Conservation (phyloP, 352 stramenopile genomes). For the Plasmopara halstedii region DNA sequence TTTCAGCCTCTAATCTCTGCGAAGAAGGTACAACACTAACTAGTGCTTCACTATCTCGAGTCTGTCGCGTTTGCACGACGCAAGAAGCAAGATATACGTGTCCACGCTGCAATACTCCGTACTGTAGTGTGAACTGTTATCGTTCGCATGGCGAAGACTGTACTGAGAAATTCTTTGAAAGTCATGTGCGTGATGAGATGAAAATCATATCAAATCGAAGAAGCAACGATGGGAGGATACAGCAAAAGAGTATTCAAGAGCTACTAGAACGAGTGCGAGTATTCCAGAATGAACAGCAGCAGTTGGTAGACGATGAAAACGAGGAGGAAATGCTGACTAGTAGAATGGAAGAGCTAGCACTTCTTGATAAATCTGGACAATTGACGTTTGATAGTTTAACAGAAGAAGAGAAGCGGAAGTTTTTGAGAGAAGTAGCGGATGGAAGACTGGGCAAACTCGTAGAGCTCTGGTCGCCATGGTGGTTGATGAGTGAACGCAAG, state of each 20-base stretch:
- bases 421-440: constrained; percentile 55
- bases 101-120: constrained; percentile 70
- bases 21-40: constrained; percentile 4
- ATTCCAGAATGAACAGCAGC: constrained; percentile 45
- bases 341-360: constrained; percentile 39
- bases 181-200: constrained; percentile 53
- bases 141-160: constrained; percentile 55
- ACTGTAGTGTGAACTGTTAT: constrained; percentile 78
- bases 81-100: constrained; percentile 70
- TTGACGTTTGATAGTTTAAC: constrained; percentile 64
- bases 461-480: constrained; percentile 68
- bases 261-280: constrained; percentile 44
- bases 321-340: constrained; percentile 28
- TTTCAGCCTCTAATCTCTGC: neutral
- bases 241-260: constrained; percentile 32
- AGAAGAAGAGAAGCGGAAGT: constrained; percentile 39
- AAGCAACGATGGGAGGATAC: constrained; percentile 17
- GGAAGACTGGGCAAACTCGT: constrained; percentile 60
- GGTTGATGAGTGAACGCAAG: constrained; percentile 29
- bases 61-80: constrained; percentile 62
- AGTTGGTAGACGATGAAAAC: constrained; percentile 3
- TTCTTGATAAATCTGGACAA: constrained; percentile 33
- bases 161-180: constrained; percentile 76
- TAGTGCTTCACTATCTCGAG: constrained; percentile 30
- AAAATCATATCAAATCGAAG: constrained; percentile 23